These are phyloP conservation scores for Cucurbita ficifolia DNA, from an alignment of 306 rosid species.

Conservation along the genomic window DNA sequence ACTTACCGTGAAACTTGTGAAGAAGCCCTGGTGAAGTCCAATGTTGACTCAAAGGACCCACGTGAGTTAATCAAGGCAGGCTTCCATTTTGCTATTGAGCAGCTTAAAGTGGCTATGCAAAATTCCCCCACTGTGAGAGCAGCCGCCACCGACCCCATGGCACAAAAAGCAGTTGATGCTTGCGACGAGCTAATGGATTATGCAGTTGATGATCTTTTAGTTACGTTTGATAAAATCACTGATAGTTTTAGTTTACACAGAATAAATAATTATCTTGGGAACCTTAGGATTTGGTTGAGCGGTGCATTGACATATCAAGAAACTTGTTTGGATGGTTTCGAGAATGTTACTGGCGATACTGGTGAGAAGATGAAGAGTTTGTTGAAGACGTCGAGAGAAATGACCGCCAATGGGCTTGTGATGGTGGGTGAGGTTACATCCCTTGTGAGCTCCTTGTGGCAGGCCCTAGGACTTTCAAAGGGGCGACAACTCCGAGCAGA, in stretches of 20 bases:
- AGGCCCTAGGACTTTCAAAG: neutral
- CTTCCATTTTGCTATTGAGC: conserved; percentile 13
- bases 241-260: conserved; percentile 13
- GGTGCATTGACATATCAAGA: conserved; percentile 22
- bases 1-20: neutral
- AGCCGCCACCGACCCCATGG: conserved; percentile 28
- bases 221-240: too few relatives aligned
- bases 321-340: conserved; percentile 41
- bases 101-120: conserved; percentile 12
- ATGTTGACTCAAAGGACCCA: neutral
- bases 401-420: conserved; percentile 32
- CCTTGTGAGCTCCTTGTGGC: too few relatives aligned
- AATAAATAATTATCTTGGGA: too few relatives aligned
- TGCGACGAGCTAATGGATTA: conserved; percentile 47
- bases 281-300: conserved; percentile 13
- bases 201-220: conserved; percentile 33
- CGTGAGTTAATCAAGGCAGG: conserved; percentile 1
- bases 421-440: neutral
- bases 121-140: conserved; percentile 21
- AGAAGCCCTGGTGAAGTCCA: neutral
- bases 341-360: conserved; percentile 16
- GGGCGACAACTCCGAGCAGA: neutral
- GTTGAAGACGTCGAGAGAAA: conserved; percentile 15
- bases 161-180: conserved; percentile 32
- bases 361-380: conserved; percentile 19